Percentiles rank a stretch among this genome's conserved stretches.
Conservation (phyloP, 768 basidiomycete genomes). For the Kwoniella dejecticola region DNA sequence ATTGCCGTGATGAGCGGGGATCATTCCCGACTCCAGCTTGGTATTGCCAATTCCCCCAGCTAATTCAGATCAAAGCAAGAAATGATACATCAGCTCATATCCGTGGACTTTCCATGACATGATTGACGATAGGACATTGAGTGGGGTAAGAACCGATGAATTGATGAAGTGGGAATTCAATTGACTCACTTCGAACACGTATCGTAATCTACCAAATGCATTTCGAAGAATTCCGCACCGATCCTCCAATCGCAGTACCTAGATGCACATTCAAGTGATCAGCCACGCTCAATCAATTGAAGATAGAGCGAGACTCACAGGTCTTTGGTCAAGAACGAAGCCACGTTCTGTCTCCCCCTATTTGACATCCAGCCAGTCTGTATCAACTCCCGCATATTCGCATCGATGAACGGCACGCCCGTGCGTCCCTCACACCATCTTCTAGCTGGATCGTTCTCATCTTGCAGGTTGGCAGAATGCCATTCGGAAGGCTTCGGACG, state of each 20-base stretch:
- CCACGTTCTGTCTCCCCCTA: slow-evolving; percentile 59
- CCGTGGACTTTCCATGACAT: too few species aligned
- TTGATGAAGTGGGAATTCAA: background rate
- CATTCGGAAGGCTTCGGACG: slow-evolving; percentile 39
- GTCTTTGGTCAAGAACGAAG: slow-evolving; percentile 58
- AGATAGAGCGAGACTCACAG: too few species aligned
- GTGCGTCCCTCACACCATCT: slow-evolving; percentile 56
- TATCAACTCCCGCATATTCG: slow-evolving; percentile 56
- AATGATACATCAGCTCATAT: background rate
- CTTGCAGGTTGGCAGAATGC: slow-evolving; percentile 37
- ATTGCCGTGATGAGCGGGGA: slow-evolving; percentile 52
- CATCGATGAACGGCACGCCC: slow-evolving; percentile 59
- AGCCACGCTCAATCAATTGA: too few species aligned
- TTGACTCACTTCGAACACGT: slow-evolving; percentile 66
- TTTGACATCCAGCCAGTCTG: slow-evolving; percentile 58
- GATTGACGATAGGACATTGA: too few species aligned
- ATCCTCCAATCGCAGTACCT: slow-evolving; percentile 59
- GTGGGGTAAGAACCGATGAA: background rate
- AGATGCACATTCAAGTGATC: background rate
- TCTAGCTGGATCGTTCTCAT: slow-evolving; percentile 43
- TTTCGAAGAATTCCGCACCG: slow-evolving; percentile 60
- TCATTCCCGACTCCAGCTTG: slow-evolving; percentile 55
- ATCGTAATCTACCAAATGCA: slow-evolving; percentile 57
- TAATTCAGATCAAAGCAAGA: slow-evolving; percentile 18
- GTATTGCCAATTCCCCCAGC: slow-evolving; percentile 55